A percentile compares a stretch with the other conserved stretches of the same genome.
phyloP scores from a whole-genome alignment of 495 filamentous ascomycete genomes.

The Penicillium diatomitis region DNA sequence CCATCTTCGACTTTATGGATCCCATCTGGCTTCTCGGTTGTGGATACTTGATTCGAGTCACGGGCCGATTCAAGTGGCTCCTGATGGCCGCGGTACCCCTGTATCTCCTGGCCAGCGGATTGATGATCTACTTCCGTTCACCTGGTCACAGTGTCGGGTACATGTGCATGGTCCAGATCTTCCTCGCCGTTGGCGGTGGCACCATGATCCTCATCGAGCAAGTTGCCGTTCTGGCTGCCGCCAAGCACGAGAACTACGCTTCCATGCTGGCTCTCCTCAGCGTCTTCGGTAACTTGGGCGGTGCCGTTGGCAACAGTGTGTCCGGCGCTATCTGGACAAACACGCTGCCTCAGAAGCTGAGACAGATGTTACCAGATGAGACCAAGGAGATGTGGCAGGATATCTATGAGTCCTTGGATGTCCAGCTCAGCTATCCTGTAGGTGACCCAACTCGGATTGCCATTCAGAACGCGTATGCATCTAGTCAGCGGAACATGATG shows the following conservation, averaged over 20 bases:
- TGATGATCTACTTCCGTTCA: conserved; percentile 61
- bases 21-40: conserved; percentile 39
- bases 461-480: conserved; percentile 48
- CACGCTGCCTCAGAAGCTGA: conserved; percentile 47
- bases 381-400: conserved; percentile 8
- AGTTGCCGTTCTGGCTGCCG: conserved; percentile 61
- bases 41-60: conserved; percentile 44
- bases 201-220: conserved; percentile 55
- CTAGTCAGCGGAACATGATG: conserved; percentile 47
- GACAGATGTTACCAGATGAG: conserved; percentile 44
- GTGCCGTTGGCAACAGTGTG: conserved; percentile 51
- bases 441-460: conserved; percentile 46
- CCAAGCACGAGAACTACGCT: conserved; percentile 45
- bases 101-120: conserved; percentile 44
- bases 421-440: conserved; percentile 42
- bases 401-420: conserved; percentile 9
- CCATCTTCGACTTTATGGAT: conserved; percentile 42
- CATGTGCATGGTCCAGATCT: conserved; percentile 66
- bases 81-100: conserved; percentile 51
- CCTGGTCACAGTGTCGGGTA: conserved; percentile 49
- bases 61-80: conserved; percentile 44
- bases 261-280: conserved; percentile 31
- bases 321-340: conserved; percentile 41
- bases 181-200: conserved; percentile 58
- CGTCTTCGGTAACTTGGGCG: conserved; percentile 53